phyloP scores from a whole-genome alignment of 257 asterid genomes.

The Coffea eugenioides region DNA sequence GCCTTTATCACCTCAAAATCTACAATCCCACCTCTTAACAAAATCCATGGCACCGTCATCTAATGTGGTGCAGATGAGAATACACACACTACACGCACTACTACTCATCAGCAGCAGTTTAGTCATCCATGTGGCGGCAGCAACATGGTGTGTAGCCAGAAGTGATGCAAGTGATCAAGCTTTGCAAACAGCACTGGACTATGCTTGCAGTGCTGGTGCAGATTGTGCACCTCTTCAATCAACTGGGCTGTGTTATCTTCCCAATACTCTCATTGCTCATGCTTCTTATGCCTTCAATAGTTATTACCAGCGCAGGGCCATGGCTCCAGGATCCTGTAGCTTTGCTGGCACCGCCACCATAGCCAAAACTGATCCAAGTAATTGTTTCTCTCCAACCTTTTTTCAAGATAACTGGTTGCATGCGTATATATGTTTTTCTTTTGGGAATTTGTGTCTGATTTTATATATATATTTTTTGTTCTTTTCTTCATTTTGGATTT shows the following conservation, averaged over 20 bases:
- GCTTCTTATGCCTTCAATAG: conserved; percentile 92
- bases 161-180: conserved; percentile 67
- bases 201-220: conserved; percentile 78
- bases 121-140: conserved; percentile 24
- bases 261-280: conserved; percentile 77
- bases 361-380: conserved; percentile 93
- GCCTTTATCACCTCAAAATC: neutral
- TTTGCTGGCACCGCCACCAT: conserved; percentile 70
- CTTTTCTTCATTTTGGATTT: neutral
- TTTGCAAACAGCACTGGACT: conserved; percentile 63
- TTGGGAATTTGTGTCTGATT: neutral
- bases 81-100: neutral
- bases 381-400: neutral
- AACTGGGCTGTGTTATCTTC: conserved; percentile 71
- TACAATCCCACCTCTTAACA: conserved; percentile 3
- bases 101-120: conserved; percentile 5
- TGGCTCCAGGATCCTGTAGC: conserved; percentile 70
- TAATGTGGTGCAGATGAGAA: conserved; percentile 20
- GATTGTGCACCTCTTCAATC: conserved; percentile 70
- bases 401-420: neutral
- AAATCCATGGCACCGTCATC: conserved; percentile 26
- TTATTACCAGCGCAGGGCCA: conserved; percentile 60
- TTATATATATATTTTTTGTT: too few species aligned
- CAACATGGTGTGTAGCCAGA: conserved; percentile 88
- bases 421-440: neutral